Evolutionary conservation across 345 rosid species (phyloP).

Genomic region (Eutrema heterophyllum): DNA sequence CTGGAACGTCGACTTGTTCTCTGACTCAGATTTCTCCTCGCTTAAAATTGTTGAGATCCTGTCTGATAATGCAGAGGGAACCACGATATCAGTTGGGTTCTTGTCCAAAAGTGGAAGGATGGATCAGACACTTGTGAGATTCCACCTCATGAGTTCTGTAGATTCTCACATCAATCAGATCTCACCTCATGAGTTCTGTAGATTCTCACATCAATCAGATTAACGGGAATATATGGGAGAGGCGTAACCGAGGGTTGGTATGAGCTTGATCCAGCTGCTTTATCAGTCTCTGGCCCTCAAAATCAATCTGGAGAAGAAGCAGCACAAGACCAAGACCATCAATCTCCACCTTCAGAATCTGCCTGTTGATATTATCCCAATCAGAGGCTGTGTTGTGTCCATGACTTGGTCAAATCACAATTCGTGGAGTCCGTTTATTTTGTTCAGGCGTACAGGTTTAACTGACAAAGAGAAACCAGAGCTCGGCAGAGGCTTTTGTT

Average conservation of each 20-base stretch:
- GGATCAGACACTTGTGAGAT: conserved; percentile 32
- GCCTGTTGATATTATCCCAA: conserved; percentile 7
- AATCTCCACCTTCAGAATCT: conserved; percentile 20
- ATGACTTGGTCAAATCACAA: neutral
- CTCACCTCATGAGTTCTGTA: no score
- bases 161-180: conserved; percentile 96
- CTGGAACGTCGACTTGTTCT: conserved; percentile 50
- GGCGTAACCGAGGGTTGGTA: conserved; percentile 62
- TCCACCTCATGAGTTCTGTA: conserved; percentile 39
- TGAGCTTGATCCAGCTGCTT: conserved; percentile 80
- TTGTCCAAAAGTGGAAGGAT: conserved; percentile 50
- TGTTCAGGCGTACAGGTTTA: conserved; percentile 22
- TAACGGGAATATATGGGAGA: conserved; percentile 63
- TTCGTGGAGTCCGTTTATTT: neutral
- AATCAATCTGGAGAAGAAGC: neutral
- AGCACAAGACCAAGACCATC: conserved; percentile 6
- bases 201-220: conserved; percentile 54
- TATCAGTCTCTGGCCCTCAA: conserved; percentile 37
- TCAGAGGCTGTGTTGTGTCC: neutral
- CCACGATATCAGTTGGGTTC: conserved; percentile 49
- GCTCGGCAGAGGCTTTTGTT: neutral
- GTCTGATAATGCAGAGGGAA: conserved; percentile 41
- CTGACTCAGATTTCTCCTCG: conserved; percentile 43
- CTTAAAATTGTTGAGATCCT: conserved; percentile 67
- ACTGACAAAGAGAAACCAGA: conserved; percentile 1